phyloP scores from a whole-genome alignment of 1,284 basidiomycete genomes.

The Ganoderma multipileum region DNA sequence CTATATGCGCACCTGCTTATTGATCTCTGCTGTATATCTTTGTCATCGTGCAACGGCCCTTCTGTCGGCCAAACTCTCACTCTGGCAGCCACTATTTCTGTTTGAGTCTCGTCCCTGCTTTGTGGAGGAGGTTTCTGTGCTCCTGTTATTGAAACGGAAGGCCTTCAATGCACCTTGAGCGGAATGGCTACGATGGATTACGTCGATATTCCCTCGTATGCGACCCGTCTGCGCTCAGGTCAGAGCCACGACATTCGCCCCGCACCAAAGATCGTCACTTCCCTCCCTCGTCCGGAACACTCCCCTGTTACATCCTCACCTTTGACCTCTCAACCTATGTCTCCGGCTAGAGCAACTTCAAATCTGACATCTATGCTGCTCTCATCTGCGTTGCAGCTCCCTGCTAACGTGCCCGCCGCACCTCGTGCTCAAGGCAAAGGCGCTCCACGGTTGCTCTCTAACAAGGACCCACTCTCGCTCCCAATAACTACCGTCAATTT shows the following conservation, averaged over 20 bases:
- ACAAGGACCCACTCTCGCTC: slow-evolving; percentile 70
- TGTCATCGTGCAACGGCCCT: background rate
- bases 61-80: background rate
- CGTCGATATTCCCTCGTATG: slow-evolving; percentile 56
- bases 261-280: slow-evolving; percentile 50
- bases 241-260: slow-evolving; percentile 43
- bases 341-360: slow-evolving; percentile 31
- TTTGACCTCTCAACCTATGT: slow-evolving; percentile 28
- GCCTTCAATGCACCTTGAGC: background rate
- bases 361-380: slow-evolving; percentile 44
- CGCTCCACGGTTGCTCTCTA: slow-evolving; percentile 48
- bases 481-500: slow-evolving; percentile 78
- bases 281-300: slow-evolving; percentile 49
- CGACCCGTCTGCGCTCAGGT: slow-evolving; percentile 48
- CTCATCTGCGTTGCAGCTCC: slow-evolving; percentile 41
- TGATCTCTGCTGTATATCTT: background rate
- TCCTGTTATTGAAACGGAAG: background rate
- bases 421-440: slow-evolving; percentile 33
- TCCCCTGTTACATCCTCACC: slow-evolving; percentile 31
- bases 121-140: background rate
- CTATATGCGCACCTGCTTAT: background rate
- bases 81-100: background rate
- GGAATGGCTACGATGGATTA: slow-evolving; percentile 58
- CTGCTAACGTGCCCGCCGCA: slow-evolving; percentile 38
- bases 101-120: background rate